phyloP scores from a whole-genome alignment of 2,329 filamentous ascomycete genomes.

The Calonectria crousiana region DNA sequence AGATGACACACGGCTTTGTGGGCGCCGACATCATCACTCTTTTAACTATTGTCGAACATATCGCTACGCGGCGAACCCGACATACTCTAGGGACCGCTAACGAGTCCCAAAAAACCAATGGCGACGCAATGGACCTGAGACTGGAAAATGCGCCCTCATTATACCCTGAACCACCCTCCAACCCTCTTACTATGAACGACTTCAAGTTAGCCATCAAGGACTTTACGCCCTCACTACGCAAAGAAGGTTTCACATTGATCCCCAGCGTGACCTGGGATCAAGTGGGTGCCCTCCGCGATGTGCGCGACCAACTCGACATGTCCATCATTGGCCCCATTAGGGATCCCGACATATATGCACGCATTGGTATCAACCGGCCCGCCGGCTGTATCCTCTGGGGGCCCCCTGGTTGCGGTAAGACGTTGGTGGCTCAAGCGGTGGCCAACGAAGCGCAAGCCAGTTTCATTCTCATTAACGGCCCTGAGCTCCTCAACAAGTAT shows the following conservation, averaged over 20 bases:
- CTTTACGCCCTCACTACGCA: slow-evolving; percentile 73
- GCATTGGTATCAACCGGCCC: slow-evolving; percentile 82
- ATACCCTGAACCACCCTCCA: slow-evolving; percentile 9
- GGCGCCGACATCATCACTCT: slow-evolving; percentile 85
- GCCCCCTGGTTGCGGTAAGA: slow-evolving; percentile 96
- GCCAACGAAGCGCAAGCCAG: slow-evolving; percentile 96
- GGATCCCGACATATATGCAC: slow-evolving; percentile 80
- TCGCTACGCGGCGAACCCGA: slow-evolving; percentile 49
- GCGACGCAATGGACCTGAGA: slow-evolving; percentile 36
- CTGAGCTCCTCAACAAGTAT: slow-evolving; percentile 96
- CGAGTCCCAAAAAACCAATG: neutral
- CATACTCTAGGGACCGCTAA: slow-evolving; percentile 3
- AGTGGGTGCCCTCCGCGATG: slow-evolving; percentile 84
- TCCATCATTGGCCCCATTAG: slow-evolving; percentile 93
- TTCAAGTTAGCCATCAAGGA: slow-evolving; percentile 81
- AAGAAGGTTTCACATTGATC: slow-evolving; percentile 95
- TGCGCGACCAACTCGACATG: slow-evolving; percentile 84
- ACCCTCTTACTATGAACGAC: slow-evolving; percentile 56
- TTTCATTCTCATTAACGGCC: slow-evolving; percentile 98
- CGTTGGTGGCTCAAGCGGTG: slow-evolving; percentile 93
- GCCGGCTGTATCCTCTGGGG: slow-evolving; percentile 96
- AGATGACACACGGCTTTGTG: slow-evolving; percentile 91
- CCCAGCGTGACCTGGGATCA: slow-evolving; percentile 94
- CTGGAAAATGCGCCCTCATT: neutral
- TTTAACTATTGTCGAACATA: slow-evolving; percentile 59